phyloP scores from a whole-genome alignment of 2,329 filamentous ascomycete species.

The Teratosphaeria nubilosa region DNA sequence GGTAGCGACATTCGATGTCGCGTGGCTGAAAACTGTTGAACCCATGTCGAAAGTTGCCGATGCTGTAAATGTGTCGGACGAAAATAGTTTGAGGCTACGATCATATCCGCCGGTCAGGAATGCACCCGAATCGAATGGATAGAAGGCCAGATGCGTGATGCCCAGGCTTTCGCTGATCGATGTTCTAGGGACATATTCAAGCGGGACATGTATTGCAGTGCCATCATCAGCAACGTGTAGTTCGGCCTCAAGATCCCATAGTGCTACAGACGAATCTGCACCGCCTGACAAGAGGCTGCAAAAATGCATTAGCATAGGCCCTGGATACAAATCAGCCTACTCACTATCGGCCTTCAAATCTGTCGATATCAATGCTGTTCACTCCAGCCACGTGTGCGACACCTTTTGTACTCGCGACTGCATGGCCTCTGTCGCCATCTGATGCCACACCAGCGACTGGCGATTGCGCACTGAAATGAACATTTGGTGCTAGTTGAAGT shows the following conservation, averaged over 20 bases:
- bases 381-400: slow-evolving; percentile 33
- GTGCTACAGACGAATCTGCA: slow-evolving; percentile 69
- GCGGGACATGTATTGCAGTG: slow-evolving; percentile 30
- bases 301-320: not conserved
- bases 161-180: slow-evolving; percentile 52
- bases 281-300: slow-evolving; percentile 70
- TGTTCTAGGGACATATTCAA: slow-evolving; percentile 32
- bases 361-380: slow-evolving; percentile 68
- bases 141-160: slow-evolving; percentile 67
- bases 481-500: slow-evolving; percentile 56
- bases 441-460: slow-evolving; percentile 29
- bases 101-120: slow-evolving; percentile 73
- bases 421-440: not conserved
- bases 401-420: not conserved
- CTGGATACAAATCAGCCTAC: slow-evolving; percentile 11
- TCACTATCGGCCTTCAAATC: slow-evolving; percentile 68
- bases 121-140: slow-evolving; percentile 64
- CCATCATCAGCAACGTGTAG: slow-evolving; percentile 6
- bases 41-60: slow-evolving; percentile 60
- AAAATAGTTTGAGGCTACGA: slow-evolving; percentile 65
- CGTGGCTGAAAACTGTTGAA: slow-evolving; percentile 64
- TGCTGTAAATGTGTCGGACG: slow-evolving; percentile 49
- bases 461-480: slow-evolving; percentile 55
- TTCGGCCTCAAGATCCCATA: slow-evolving; percentile 73
- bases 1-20: slow-evolving; percentile 60